Conservation (phyloP, 75 land plant genomes). For the Chamaecyparis obtusa region DNA sequence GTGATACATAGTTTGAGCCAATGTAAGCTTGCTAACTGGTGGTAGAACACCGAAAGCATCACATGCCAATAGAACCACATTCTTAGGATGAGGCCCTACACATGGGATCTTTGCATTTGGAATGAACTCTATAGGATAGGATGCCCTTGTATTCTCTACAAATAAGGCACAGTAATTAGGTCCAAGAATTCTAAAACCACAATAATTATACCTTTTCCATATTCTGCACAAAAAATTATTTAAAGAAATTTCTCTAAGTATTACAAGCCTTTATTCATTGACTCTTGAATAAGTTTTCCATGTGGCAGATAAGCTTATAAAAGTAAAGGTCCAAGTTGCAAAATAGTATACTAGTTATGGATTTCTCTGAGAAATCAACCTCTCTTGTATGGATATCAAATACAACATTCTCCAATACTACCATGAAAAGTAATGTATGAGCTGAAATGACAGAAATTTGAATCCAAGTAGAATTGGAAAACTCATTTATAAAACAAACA, state of each 20-base stretch:
- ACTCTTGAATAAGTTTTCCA: background rate
- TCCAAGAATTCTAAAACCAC: background rate
- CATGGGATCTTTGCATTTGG: conserved; percentile 39
- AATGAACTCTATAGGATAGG: conserved; percentile 39
- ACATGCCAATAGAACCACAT: conserved; percentile 35
- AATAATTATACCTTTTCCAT: background rate
- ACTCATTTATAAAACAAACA: background rate
- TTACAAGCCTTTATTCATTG: background rate
- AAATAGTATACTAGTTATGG: conserved; percentile 31
- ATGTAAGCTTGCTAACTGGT: conserved; percentile 41
- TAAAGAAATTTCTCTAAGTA: background rate
- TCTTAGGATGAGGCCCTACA: conserved; percentile 46
- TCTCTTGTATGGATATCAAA: conserved; percentile 44
- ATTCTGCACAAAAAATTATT: background rate
- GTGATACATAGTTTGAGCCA: conserved; percentile 45
- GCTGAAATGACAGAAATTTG: conserved; percentile 1
- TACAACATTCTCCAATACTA: conserved; percentile 49
- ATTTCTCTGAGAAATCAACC: conserved; percentile 37
- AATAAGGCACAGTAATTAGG: background rate
- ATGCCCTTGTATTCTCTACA: conserved; percentile 38
- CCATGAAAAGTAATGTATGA: background rate
- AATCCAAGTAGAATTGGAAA: background rate
- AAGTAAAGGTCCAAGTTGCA: background rate
- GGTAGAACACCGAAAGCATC: conserved; percentile 49
- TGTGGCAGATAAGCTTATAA: background rate